A percentile compares a stretch with the other conserved stretches of the same genome.
Conservation (phyloP, 2,329 filamentous ascomycete genomes). For the Colletotrichum orbiculare region DNA sequence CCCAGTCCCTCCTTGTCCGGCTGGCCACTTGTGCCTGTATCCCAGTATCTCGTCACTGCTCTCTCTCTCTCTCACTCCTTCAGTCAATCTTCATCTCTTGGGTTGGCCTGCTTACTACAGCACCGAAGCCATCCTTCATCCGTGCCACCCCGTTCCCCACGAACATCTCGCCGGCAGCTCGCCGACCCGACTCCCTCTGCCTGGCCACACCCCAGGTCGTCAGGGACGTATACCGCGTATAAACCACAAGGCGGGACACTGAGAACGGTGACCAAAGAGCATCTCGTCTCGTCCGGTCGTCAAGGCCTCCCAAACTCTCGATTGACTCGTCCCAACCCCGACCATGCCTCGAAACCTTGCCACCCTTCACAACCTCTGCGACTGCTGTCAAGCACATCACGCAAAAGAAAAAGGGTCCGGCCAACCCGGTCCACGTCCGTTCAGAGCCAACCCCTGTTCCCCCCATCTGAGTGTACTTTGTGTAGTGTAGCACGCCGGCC, state of each 20-base stretch:
- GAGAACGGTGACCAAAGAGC: background rate
- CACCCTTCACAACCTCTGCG: too few species aligned
- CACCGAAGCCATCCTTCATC: background rate
- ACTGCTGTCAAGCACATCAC: too few species aligned
- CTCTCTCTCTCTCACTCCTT: background rate
- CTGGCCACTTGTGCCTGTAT: too few species aligned
- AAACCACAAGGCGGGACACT: background rate
- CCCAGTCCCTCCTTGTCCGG: background rate
- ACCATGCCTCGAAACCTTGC: too few species aligned
- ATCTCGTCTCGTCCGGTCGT: background rate
- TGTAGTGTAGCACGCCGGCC: too few species aligned
- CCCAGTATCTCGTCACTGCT: background rate
- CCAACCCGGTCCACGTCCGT: too few species aligned
- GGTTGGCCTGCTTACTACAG: background rate
- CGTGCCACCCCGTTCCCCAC: constrained; percentile 1
- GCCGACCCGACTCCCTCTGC: constrained; percentile 1
- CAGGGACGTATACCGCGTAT: background rate
- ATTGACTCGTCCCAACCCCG: constrained; percentile 27
- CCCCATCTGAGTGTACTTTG: too few species aligned
- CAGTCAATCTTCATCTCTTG: background rate
- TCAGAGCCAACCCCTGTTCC: too few species aligned
- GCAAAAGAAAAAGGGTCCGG: too few species aligned
- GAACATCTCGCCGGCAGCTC: constrained; percentile 30
- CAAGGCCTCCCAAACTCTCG: background rate
- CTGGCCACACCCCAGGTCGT: background rate